Evolutionary conservation across 371 early-diverging fungal genomes (phyloP).

Genomic region (Apophysomyces elegans): DNA sequence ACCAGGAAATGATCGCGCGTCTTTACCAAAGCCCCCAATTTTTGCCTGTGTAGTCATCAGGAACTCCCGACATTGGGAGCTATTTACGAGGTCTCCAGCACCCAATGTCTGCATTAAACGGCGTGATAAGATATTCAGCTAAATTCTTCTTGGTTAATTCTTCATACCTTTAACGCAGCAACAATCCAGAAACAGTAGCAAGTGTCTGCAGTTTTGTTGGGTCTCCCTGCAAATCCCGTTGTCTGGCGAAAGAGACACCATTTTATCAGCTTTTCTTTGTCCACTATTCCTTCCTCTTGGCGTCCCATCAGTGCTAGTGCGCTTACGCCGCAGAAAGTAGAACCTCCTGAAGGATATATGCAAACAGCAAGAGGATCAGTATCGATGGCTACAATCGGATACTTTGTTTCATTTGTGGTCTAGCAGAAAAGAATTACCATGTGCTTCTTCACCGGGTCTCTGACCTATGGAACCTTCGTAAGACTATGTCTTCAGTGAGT

Average conservation of each 20-base stretch:
- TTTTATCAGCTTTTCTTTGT: constrained; percentile 61
- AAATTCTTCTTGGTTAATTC: not conserved
- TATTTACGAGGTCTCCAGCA: constrained; percentile 67
- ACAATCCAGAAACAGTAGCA: constrained; percentile 99
- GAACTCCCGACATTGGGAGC: constrained; percentile 57
- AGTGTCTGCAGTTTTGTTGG: constrained; percentile 91
- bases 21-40: constrained; percentile 86
- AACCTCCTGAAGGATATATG: constrained; percentile 64
- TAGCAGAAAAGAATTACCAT: constrained; percentile 65
- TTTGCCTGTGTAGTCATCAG: constrained; percentile 63
- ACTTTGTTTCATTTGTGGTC: no score
- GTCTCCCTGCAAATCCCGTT: constrained; percentile 92
- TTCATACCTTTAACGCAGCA: constrained; percentile 67
- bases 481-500: constrained; percentile 33
- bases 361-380: no score
- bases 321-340: constrained; percentile 90
- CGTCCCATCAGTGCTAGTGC: constrained; percentile 76
- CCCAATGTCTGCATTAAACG: constrained; percentile 25
- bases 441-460: constrained; percentile 82
- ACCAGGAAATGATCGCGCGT: constrained; percentile 67
- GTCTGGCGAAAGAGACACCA: constrained; percentile 86
- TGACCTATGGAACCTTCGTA: constrained; percentile 88
- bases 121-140: no score
- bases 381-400: constrained; percentile 70
- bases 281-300: constrained; percentile 60